Evolutionary conservation across 257 asterid genomes (phyloP).

Genomic region (Petrea volubilis): DNA sequence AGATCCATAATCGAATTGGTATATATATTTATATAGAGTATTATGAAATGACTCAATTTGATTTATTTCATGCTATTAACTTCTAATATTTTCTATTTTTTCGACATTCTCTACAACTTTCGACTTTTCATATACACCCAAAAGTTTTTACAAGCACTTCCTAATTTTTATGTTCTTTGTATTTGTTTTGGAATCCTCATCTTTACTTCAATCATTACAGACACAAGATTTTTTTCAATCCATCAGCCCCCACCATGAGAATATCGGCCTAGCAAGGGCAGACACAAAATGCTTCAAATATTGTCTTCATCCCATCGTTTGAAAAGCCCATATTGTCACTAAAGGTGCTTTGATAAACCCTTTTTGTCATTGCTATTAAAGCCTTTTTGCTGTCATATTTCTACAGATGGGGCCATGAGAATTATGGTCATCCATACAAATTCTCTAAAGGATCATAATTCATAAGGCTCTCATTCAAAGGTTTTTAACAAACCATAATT

Average conservation of each 20-base stretch:
- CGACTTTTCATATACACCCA: no score
- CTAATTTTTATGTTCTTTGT: no score
- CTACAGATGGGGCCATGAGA: neutral
- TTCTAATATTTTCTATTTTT: no score
- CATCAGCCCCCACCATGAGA: slow-evolving; percentile 1
- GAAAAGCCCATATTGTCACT: slow-evolving; percentile 4
- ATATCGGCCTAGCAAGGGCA: neutral
- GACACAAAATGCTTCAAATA: neutral
- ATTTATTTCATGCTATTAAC: no score
- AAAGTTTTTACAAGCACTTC: no score
- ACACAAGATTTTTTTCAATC: neutral
- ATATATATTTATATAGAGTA: no score
- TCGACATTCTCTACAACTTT: no score
- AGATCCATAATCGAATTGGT: no score
- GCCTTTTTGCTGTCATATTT: neutral
- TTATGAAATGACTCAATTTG: no score
- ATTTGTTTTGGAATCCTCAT: no score
- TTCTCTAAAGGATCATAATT: neutral
- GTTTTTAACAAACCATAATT: neutral
- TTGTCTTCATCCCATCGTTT: neutral
- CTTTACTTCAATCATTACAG: no score
- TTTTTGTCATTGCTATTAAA: neutral
- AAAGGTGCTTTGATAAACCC: neutral
- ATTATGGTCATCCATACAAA: neutral
- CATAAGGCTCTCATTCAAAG: neutral